phyloP scores from a whole-genome alignment of 2,329 filamentous ascomycete species.

The Penicillium crustosum region DNA sequence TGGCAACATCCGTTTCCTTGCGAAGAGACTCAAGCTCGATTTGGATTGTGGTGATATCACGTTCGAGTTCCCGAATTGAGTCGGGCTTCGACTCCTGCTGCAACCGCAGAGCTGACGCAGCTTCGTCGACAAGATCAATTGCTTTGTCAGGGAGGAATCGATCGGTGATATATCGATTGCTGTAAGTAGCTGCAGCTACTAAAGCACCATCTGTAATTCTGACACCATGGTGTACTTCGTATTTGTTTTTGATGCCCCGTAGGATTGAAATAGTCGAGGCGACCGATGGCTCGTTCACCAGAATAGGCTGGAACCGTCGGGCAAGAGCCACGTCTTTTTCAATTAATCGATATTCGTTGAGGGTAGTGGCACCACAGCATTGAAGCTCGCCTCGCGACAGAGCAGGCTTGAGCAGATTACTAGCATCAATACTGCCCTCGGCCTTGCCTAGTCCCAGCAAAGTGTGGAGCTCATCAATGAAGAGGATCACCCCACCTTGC shows the following conservation, averaged over 20 bases:
- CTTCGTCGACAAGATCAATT: constrained; percentile 95
- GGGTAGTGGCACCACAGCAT: constrained; percentile 90
- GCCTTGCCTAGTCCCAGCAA: constrained; percentile 90
- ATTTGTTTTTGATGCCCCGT: constrained; percentile 94
- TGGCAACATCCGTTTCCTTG: constrained; percentile 89
- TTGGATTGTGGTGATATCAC: constrained; percentile 95
- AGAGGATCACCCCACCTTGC: constrained; percentile 85
- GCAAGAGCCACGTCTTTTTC: constrained; percentile 95
- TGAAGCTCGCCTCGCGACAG: constrained; percentile 90
- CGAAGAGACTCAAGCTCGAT: constrained; percentile 93
- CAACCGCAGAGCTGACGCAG: constrained; percentile 81
- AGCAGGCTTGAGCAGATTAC: constrained; percentile 89
- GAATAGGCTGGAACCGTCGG: constrained; percentile 87
- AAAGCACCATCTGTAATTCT: constrained; percentile 89
- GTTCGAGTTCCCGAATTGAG: constrained; percentile 85
- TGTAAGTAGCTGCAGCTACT: constrained; percentile 87
- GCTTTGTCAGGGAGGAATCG: constrained; percentile 95
- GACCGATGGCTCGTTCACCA: constrained; percentile 88
- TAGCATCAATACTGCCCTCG: constrained; percentile 94
- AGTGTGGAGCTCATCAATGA: constrained; percentile 92
- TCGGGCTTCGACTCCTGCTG: constrained; percentile 98
- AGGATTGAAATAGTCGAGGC: constrained; percentile 93
- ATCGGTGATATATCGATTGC: constrained; percentile 95
- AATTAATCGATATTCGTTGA: constrained; percentile 88
- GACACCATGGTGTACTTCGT: constrained; percentile 96